These are phyloP conservation scores for Epichloe amarillans DNA, from an alignment of 2,329 filamentous ascomycete genomes.

Conservation along the genomic window DNA sequence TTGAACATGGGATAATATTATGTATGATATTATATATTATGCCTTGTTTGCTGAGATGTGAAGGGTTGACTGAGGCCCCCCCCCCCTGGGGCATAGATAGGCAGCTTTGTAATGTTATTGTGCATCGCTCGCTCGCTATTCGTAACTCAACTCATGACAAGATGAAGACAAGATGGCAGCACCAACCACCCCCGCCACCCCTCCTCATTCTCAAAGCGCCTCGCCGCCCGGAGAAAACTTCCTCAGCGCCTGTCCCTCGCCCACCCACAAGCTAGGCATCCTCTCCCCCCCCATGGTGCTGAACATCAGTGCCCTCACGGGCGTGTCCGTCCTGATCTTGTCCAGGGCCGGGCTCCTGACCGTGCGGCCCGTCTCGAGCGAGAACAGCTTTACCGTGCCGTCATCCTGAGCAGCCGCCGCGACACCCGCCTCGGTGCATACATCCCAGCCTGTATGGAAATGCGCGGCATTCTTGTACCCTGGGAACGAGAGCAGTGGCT, in stretches of 20 bases:
- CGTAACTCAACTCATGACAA: no score
- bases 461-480: constrained; percentile 36
- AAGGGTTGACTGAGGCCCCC: no score
- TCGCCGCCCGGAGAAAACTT: constrained; percentile 31
- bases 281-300: constrained; percentile 29
- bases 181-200: no score
- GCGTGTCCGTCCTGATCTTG: constrained; percentile 12
- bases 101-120: no score
- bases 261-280: constrained; percentile 34
- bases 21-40: no score
- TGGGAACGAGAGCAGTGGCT: constrained; percentile 33
- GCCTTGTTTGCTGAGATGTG: no score
- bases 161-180: no score
- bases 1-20: no score
- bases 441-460: constrained; percentile 37
- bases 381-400: constrained; percentile 35
- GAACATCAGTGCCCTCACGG: constrained; percentile 32
- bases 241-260: constrained; percentile 20
- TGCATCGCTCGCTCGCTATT: no score
- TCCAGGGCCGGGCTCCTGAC: constrained; percentile 19
- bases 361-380: constrained; percentile 29
- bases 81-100: no score
- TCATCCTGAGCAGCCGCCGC: constrained; percentile 42
- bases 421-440: constrained; percentile 30
- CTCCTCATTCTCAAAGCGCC: constrained; percentile 20